These are phyloP conservation scores for Abelmoschus esculentus DNA, from an alignment of 345 rosid genomes.

Conservation along the genomic window DNA sequence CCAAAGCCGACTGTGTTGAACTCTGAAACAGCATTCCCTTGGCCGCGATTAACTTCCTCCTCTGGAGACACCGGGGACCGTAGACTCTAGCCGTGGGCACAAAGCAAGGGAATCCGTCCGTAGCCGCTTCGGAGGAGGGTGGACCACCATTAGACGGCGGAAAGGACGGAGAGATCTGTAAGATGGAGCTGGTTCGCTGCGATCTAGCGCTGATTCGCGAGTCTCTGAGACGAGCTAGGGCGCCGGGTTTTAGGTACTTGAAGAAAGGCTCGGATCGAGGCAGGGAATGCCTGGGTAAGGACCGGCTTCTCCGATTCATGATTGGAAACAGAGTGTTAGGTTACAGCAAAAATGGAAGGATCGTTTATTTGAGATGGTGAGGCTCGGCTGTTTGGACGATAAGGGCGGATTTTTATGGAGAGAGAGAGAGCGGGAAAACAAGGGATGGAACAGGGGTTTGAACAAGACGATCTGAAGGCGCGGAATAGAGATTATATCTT, in stretches of 20 bases:
- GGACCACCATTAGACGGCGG: not conserved
- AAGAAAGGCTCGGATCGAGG: conserved; percentile 27
- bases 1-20: conserved; percentile 19
- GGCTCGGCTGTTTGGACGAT: not conserved
- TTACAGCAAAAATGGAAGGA: not conserved
- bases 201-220: conserved; percentile 41
- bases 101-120: conserved; percentile 24
- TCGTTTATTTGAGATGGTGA: not conserved
- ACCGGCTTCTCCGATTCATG: conserved; percentile 27
- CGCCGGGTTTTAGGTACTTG: conserved; percentile 42
- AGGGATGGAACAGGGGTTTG: conserved; percentile 1
- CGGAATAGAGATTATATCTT: too few relatives aligned
- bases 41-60: conserved; percentile 44
- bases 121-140: not conserved
- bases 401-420: not conserved
- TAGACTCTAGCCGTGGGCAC: conserved; percentile 17
- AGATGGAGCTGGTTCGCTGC: conserved; percentile 20
- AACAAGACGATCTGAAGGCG: not conserved
- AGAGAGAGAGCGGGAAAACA: not conserved
- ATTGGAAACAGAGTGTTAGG: not conserved
- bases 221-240: conserved; percentile 44
- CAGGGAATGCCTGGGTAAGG: not conserved
- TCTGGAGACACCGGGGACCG: conserved; percentile 35
- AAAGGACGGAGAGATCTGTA: conserved; percentile 16
- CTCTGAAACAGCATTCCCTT: conserved; percentile 22